These are phyloP conservation scores for Astragalus glycyphyllos DNA, from an alignment of 306 rosid species.

Conservation along the genomic window DNA sequence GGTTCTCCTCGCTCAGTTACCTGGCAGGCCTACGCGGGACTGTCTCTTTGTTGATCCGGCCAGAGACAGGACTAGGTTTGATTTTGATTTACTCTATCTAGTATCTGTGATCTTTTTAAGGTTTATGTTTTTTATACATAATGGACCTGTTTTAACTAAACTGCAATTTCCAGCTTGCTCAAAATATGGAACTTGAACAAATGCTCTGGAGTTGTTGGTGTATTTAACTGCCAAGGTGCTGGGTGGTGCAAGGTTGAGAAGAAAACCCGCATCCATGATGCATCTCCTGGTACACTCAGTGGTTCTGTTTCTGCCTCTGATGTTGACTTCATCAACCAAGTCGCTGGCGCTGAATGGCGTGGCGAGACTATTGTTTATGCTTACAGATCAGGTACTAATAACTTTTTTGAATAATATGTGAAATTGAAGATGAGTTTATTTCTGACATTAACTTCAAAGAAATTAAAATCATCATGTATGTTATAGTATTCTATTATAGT, in stretches of 20 bases:
- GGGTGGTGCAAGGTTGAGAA: constrained; percentile 93
- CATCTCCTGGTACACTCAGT: constrained; percentile 77
- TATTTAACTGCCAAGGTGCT: constrained; percentile 98
- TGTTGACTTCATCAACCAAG: constrained; percentile 67
- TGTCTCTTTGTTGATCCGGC: constrained; percentile 91
- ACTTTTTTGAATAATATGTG: too few relatives aligned
- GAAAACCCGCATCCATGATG: constrained; percentile 80
- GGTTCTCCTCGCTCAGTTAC: constrained; percentile 86
- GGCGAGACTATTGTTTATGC: constrained; percentile 75
- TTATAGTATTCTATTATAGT: too few relatives aligned
- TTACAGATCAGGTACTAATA: constrained; percentile 65
- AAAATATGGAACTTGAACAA: constrained; percentile 96
- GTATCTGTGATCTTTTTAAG: neutral
- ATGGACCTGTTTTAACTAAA: constrained; percentile 23
- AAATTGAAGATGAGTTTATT: too few relatives aligned
- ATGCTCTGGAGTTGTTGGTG: constrained; percentile 91
- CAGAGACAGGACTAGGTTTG: constrained; percentile 84
- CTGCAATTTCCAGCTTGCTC: constrained; percentile 72
- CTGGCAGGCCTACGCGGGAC: constrained; percentile 93
- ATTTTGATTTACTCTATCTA: constrained; percentile 19
- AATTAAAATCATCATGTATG: neutral
- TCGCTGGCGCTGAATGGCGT: constrained; percentile 74
- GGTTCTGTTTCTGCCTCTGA: constrained; percentile 67
- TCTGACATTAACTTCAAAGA: too few relatives aligned
- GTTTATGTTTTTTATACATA: neutral